Conservation (phyloP, 345 rosid species). For the Salix purpurea region DNA sequence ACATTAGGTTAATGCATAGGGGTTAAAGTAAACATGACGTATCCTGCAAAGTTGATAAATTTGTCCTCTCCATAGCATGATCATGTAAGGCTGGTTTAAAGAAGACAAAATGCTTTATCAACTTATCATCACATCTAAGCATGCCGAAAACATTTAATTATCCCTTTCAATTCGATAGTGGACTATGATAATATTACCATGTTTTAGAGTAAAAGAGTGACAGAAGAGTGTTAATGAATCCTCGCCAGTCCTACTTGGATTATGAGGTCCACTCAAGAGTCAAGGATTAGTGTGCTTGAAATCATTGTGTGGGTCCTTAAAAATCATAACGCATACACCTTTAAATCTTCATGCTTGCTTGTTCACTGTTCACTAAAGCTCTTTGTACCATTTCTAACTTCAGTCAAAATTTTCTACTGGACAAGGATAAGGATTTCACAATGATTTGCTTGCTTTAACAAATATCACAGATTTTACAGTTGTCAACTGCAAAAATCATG, state of each 20-base stretch:
- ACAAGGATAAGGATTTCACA: conserved; percentile 1
- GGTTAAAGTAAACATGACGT: neutral
- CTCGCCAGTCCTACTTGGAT: neutral
- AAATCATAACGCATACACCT: conserved; percentile 17
- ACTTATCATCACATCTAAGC: neutral
- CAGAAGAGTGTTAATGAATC: neutral
- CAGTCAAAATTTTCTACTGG: conserved; percentile 3
- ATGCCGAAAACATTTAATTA: neutral
- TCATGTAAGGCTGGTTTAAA: neutral
- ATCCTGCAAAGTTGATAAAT: neutral
- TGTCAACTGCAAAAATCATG: neutral
- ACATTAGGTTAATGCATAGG: neutral
- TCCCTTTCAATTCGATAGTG: neutral
- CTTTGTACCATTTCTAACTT: neutral
- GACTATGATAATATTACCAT: neutral
- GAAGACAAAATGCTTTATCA: neutral
- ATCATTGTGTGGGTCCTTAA: conserved; percentile 21
- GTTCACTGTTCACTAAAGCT: neutral
- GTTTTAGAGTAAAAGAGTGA: neutral
- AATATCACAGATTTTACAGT: neutral
- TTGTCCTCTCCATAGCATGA: neutral
- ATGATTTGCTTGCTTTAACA: conserved; percentile 20
- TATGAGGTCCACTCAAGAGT: neutral
- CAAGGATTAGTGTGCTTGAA: conserved; percentile 18
- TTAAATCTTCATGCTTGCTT: conserved; percentile 23